Base-by-base conservation (phyloP, 2,329 filamentous ascomycete species). In the Hypoxylon sp. region DNA sequence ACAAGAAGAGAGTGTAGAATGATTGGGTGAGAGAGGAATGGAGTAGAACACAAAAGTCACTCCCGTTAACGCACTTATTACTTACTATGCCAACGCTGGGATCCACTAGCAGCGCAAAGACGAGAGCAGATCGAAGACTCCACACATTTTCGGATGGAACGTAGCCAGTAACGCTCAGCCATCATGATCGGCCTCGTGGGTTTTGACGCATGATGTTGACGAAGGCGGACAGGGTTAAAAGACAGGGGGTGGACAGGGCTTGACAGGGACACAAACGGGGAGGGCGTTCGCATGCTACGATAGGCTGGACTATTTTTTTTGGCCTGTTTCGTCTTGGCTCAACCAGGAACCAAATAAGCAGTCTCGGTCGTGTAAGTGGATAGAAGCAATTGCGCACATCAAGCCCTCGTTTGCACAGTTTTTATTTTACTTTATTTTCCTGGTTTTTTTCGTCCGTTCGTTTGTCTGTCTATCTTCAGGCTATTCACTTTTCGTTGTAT, bases 201-300 rank as follows among this genome's bases (percentile, higher is more conserved):
- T 70, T 74, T 73, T 68, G 72, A 73, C 61, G 72, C 69, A 69
- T 66, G 60, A 64, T 66, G 56, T 59, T 67, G 70, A 68, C 68
- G 60, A 59, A 67, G 64, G 64, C 64, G 58, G 51, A 57, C 60
- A 63, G 63, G 61, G 63, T 59, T 57, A 36, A 51, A 31, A 27
- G 32, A 16, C 12, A 38, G 23, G 42, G 27, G 20, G 41, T 30
- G 16, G 32, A 25, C 32, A 34, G 36, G 20, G 25, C 27, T 42
- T 38, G 26, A 26, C 48, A 57, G 55, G 51, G 54, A 36, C 34
- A 21, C 45, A 60, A 42, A 49, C 46, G 45, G 47, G 46, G 51
- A 51, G 27, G 9, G 36, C 31, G 41, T 49, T 47, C 43, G 30
- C 35, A 36, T 12, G 35, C 36, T 38, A 49, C 65, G 66, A 71